phyloP scores from a whole-genome alignment of 352 stramenopile genomes.

The Globisporangium lucens region DNA sequence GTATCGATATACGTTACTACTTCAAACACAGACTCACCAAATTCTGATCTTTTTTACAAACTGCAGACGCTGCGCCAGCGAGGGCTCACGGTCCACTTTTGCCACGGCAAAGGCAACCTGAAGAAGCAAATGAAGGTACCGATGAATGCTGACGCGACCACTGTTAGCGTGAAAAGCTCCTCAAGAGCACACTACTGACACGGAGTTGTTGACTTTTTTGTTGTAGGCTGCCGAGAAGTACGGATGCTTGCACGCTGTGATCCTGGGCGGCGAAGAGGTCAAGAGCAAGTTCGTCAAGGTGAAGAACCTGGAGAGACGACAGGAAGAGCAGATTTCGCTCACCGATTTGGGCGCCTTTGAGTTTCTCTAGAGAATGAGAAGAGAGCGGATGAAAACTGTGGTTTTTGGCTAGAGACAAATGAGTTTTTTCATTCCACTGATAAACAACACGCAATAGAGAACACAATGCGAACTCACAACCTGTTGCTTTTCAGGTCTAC shows the following conservation, averaged over 20 bases:
- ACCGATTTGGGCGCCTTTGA: slow-evolving; percentile 25
- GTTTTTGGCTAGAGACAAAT: neutral
- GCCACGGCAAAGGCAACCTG: slow-evolving; percentile 69
- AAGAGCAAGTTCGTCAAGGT: slow-evolving; percentile 59
- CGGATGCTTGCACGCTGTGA: slow-evolving; percentile 65
- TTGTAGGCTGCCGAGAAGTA: slow-evolving; percentile 62
- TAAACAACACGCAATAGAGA: slow-evolving; percentile 3
- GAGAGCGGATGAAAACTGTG: neutral
- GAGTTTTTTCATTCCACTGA: neutral
- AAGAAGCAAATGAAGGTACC: slow-evolving; percentile 89
- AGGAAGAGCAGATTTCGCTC: slow-evolving; percentile 48
- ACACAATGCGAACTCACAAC: neutral
- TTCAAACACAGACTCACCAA: neutral
- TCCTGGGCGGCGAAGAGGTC: slow-evolving; percentile 73
- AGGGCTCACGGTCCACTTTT: slow-evolving; percentile 78
- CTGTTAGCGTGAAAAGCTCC: too few species aligned
- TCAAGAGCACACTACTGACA: too few species aligned
- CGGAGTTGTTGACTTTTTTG: too few species aligned
- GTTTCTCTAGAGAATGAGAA: slow-evolving; percentile 19
- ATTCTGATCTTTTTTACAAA: neutral
- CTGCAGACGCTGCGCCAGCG: slow-evolving; percentile 47
- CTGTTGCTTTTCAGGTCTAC: neutral
- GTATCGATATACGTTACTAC: neutral
- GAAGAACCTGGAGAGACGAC: slow-evolving; percentile 67
- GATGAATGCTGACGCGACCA: neutral